These are phyloP conservation scores for Podospora pseudocomata DNA, from an alignment of 495 filamentous ascomycete species.

Conservation along the genomic window DNA sequence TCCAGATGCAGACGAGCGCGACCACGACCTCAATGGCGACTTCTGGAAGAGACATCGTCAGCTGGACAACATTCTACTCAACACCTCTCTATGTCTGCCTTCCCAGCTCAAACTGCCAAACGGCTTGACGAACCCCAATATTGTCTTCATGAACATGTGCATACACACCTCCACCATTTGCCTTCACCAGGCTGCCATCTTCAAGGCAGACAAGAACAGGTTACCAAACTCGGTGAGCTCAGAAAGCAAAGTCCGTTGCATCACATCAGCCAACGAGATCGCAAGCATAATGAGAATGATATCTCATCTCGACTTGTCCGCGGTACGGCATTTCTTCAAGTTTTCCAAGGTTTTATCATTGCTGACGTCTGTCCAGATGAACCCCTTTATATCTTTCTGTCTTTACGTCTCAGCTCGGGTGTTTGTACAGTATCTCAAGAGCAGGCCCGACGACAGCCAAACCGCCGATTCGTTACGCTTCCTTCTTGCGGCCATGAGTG, in stretches of 20 bases:
- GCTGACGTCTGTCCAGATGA: constrained; percentile 60
- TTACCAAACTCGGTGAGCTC: constrained; percentile 71
- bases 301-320: constrained; percentile 79
- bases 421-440: constrained; percentile 93
- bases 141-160: constrained; percentile 94
- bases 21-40: constrained; percentile 85
- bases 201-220: constrained; percentile 88
- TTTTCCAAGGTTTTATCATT: background rate
- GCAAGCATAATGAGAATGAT: constrained; percentile 96
- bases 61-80: constrained; percentile 86
- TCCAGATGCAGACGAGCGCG: constrained; percentile 74
- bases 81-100: constrained; percentile 79
- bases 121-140: constrained; percentile 74
- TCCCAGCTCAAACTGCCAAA: constrained; percentile 75
- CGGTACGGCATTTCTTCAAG: constrained; percentile 51
- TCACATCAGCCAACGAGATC: constrained; percentile 90
- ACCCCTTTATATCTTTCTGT: constrained; percentile 93
- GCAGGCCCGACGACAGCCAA: constrained; percentile 76
- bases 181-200: constrained; percentile 95
- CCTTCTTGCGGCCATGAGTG: constrained; percentile 81
- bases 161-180: constrained; percentile 97
- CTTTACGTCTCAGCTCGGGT: constrained; percentile 92
- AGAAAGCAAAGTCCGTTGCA: constrained; percentile 89
- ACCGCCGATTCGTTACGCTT: constrained; percentile 83
- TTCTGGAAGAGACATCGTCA: constrained; percentile 94